Base-by-base conservation (phyloP, 129 eudicot genomes). In the Flaveria linearis region DNA sequence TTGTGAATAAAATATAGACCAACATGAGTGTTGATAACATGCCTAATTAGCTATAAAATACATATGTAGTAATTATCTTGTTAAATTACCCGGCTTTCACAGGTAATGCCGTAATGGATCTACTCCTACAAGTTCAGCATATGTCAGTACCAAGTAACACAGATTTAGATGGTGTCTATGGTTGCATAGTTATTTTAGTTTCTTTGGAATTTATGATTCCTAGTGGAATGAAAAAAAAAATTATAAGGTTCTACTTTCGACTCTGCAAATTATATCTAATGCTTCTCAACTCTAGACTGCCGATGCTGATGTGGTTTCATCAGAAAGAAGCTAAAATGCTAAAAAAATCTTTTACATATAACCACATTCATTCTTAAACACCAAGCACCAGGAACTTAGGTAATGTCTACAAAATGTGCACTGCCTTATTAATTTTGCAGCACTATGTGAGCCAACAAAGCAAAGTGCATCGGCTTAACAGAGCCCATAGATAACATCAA, bases 21-120 rank as follows among this genome's bases (percentile, higher is more conserved):
- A 61, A 14, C 68, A 61, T 61, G 68, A 61, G 68, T 61, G 18
- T 26, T 26, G 68, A 61, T 26, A 61, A 26, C 68, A 61, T 61
- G 41, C 42, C 36, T 61, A 30, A 61, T 25, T 61, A 30, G 9
- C 43, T 13, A 22, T 61, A 61, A 61, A 61, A 13, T 26, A 61
- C 41, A 61, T 3, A 61, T 7, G n/a, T 13, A 14, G 68, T 61
- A 61, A 61, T 61, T 26, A 14, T 61, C 41, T 26, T 14, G 68
- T 26, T 12, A 61, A 52, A 52, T 52, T 6, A 52, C 22, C 52
- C 11, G 14, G 49, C 14, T 45, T 12, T 45, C 49, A 45, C 3
- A 2, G 49, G 3, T 9, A 45, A n/a, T n/a, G n/a, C n/a, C n/a
- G n/a, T n/a, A n/a, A 2, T 45, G 2, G 26, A 55, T 55, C 26